Conservation (phyloP, 129 eudicot genomes). For the Escallonia rubra region DNA sequence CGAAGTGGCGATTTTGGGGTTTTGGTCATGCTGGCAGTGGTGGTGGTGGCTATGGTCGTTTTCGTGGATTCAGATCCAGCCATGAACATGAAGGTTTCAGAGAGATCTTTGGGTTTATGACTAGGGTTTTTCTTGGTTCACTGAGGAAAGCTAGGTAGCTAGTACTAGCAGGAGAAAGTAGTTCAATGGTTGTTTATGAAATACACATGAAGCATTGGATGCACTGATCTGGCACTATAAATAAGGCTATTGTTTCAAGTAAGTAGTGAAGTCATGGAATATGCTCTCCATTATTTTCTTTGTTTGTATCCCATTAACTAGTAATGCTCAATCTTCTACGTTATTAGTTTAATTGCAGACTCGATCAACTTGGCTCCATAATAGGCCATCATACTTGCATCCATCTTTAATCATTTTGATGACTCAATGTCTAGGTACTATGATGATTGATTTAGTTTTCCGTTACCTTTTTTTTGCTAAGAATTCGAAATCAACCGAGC, state of each 20-base stretch:
- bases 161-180: slow-evolving; percentile 17
- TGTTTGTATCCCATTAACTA: neutral
- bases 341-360: too few relatives aligned
- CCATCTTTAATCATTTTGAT: too few relatives aligned
- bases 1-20: slow-evolving; percentile 31
- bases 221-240: slow-evolving; percentile 18
- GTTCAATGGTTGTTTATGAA: slow-evolving; percentile 35
- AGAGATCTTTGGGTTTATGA: neutral
- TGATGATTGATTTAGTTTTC: too few relatives aligned
- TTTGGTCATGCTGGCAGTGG: neutral
- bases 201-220: neutral
- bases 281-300: slow-evolving; percentile 41
- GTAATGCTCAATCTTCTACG: too few relatives aligned
- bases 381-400: too few relatives aligned
- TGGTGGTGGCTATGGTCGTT: slow-evolving; percentile 11
- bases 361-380: too few relatives aligned
- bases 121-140: neutral
- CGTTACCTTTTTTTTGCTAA: too few relatives aligned
- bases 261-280: slow-evolving; percentile 17
- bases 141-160: neutral
- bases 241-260: slow-evolving; percentile 17
- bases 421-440: too few relatives aligned
- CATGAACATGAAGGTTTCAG: slow-evolving; percentile 10
- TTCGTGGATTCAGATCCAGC: slow-evolving; percentile 37
- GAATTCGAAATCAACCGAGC: too few relatives aligned